Percentiles rank a stretch among this genome's conserved stretches.
Evolutionary conservation across 441 rosid genomes (phyloP).

Genomic region (Breynia disticha): DNA sequence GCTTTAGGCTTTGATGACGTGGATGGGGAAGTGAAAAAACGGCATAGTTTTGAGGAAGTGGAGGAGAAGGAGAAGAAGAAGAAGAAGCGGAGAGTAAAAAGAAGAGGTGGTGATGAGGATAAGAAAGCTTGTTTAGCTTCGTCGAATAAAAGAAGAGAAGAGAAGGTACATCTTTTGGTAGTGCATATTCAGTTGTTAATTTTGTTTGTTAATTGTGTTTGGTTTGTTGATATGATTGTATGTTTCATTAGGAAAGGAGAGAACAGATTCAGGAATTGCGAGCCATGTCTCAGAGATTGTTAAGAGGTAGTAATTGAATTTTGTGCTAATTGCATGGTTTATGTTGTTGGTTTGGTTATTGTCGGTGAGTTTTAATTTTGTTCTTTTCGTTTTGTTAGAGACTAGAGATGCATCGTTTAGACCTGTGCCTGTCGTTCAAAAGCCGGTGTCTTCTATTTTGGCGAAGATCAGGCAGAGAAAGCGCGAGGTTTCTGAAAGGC

Average conservation of each 20-base stretch:
- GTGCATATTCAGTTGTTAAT: background rate
- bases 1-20: conserved; percentile 12
- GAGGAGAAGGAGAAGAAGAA: conserved; percentile 23
- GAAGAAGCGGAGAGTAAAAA: conserved; percentile 26
- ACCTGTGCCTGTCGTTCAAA: conserved; percentile 54
- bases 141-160: conserved; percentile 34
- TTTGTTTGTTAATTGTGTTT: background rate
- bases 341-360: background rate
- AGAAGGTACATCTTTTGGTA: conserved; percentile 30
- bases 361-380: conserved; percentile 1
- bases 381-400: conserved; percentile 31
- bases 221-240: conserved; percentile 6
- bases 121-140: conserved; percentile 24
- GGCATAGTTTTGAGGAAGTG: conserved; percentile 7
- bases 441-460: conserved; percentile 71
- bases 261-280: conserved; percentile 50
- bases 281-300: conserved; percentile 76
- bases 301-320: conserved; percentile 47
- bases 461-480: conserved; percentile 82
- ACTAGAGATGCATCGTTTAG: conserved; percentile 71
- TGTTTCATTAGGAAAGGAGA: conserved; percentile 50
- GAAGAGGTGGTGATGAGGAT: conserved; percentile 26
- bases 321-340: background rate
- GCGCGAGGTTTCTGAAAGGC: conserved; percentile 68
- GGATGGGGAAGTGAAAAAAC: conserved; percentile 8